Evolutionary conservation across 1,284 basidiomycete species (phyloP).

Genomic region (Athelia sp.): DNA sequence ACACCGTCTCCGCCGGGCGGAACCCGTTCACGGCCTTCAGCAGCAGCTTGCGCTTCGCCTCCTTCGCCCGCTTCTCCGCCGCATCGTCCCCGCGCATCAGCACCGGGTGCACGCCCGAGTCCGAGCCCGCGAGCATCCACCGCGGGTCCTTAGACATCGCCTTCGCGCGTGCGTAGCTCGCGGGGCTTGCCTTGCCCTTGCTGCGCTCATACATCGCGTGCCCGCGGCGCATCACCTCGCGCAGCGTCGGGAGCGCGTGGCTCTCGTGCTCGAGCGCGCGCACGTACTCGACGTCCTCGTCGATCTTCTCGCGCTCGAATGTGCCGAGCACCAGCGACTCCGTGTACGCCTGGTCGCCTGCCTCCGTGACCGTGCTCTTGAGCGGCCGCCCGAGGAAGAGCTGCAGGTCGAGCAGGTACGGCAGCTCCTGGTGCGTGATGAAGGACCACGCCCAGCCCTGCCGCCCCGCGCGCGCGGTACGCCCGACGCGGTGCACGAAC

Average conservation of each 20-base stretch:
- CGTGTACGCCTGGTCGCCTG: constrained; percentile 57
- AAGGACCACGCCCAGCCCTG: constrained; percentile 97
- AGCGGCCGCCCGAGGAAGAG: constrained; percentile 89
- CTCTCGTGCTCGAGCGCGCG: constrained; percentile 63
- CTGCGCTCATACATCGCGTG: constrained; percentile 94
- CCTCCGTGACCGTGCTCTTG: constrained; percentile 40
- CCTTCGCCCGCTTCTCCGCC: constrained; percentile 30
- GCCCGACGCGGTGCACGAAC: constrained; percentile 96
- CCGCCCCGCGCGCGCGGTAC: constrained; percentile 92
- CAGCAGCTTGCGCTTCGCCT: constrained; percentile 62
- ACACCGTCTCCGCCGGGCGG: constrained; percentile 85
- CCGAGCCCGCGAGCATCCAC: constrained; percentile 71
- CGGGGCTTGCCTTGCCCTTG: constrained; percentile 83
- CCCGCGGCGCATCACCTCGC: constrained; percentile 87
- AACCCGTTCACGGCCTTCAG: constrained; percentile 80
- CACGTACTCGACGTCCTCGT: constrained; percentile 85
- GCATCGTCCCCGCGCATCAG: constrained; percentile 36
- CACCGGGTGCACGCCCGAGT: constrained; percentile 67
- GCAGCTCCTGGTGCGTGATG: constrained; percentile 81
- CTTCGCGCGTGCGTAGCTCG: constrained; percentile 87
- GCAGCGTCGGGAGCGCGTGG: constrained; percentile 66
- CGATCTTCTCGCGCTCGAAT: constrained; percentile 75
- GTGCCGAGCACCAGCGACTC: constrained; percentile 78
- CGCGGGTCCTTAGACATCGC: constrained; percentile 73
- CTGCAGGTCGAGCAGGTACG: constrained; percentile 90